Conservation (phyloP, 2,329 filamentous ascomycete genomes). For the Pseudogymnoascus sp. region DNA sequence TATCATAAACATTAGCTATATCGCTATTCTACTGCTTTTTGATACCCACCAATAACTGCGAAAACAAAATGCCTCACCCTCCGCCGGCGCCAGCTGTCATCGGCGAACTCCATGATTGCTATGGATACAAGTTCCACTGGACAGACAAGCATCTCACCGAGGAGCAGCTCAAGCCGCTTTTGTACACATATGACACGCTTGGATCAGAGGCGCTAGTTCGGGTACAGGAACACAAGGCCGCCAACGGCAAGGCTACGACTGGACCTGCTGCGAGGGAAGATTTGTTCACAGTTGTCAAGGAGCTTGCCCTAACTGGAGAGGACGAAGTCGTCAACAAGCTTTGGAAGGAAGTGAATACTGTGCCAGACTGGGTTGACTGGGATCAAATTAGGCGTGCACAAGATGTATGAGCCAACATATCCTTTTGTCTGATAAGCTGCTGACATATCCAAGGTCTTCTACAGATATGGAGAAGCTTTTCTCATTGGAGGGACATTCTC, state of each 20-base stretch:
- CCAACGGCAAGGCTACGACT: slow-evolving; percentile 31
- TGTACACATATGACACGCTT: slow-evolving; percentile 59
- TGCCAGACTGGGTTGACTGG: slow-evolving; percentile 74
- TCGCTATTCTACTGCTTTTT: background rate
- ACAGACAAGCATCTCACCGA: slow-evolving; percentile 54
- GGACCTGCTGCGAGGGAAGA: slow-evolving; percentile 39
- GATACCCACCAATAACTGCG: background rate
- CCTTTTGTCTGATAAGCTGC: background rate
- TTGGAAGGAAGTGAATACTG: slow-evolving; percentile 57
- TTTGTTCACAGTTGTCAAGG: slow-evolving; percentile 52
- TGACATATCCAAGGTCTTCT: slow-evolving; percentile 44
- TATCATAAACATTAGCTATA: background rate
- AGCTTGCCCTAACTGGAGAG: slow-evolving; percentile 40
- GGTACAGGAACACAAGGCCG: slow-evolving; percentile 32
- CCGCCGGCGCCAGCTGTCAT: background rate
- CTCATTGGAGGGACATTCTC: slow-evolving; percentile 37
- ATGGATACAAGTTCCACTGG: slow-evolving; percentile 63
- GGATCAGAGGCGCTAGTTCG: slow-evolving; percentile 57
- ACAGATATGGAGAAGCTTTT: slow-evolving; percentile 62
- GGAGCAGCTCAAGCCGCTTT: slow-evolving; percentile 51
- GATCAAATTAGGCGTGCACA: slow-evolving; percentile 65
- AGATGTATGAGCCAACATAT: slow-evolving; percentile 32
- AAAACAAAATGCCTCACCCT: background rate
- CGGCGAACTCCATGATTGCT: slow-evolving; percentile 28
- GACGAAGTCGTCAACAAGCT: slow-evolving; percentile 49